Evolutionary conservation across 148 eudicot genomes (phyloP), one percentile per base, ranked within the genome.

Genomic region (Vaccinium darrowii): DNA sequence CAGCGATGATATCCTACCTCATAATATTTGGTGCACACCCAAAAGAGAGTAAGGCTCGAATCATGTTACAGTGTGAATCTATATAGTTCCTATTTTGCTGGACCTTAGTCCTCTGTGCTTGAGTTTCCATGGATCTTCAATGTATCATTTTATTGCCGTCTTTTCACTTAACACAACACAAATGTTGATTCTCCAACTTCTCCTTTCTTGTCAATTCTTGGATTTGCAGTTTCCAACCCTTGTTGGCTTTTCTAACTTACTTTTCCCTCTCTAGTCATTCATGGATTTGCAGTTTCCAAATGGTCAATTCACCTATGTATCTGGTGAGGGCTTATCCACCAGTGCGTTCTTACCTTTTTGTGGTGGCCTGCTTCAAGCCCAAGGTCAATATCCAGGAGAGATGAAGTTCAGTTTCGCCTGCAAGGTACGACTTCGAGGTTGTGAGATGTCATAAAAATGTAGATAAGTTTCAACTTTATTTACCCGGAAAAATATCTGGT

Each of bases 341-440:
- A 97, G 98, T 88, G 95, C 94, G 8, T 95, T 92, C 85, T 88
- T 94, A 86, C 98, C 99, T 76, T 14, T 94, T 71, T 89, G 89
- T 86, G 98, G 99, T 39, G 98, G 99, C 56, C 86, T 97, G 52
- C 98, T 97, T 85, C 99, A 97, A 93, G 99, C 95, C 67, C 99
- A 97, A 88, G 99, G 99, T 85, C 99, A 93, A 85, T 97, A 94
- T 89, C 99, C 98, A 25, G 99, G 99, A 83, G 98, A 97, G 72
- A 92, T 95, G 98, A 95, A 86, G 88, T 92, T 94, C 90, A 97
- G 98, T 86, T 97, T 93, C 88, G 95, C 99, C 77, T 91, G 96
- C 88, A 97, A 97, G 97, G 99, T 94, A 87, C 83, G 90, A 16
- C 21, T 30, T 63, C 18, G 47, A 52, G 53, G 2, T 84, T 81